Conservation (phyloP, 2,329 filamentous ascomycete genomes). For the Hypoxylon rubiginosum region DNA sequence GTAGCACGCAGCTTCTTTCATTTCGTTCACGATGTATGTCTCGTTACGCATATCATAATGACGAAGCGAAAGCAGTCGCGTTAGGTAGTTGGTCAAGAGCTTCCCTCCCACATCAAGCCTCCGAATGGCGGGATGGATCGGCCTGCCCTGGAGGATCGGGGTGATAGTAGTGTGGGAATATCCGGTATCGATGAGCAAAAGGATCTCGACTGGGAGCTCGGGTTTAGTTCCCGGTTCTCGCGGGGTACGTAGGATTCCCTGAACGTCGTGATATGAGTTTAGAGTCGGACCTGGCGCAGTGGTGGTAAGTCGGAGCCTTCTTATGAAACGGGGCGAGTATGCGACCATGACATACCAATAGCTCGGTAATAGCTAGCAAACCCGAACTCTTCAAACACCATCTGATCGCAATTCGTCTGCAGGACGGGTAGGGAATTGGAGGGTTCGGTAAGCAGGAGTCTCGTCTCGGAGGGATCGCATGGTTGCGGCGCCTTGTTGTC, state of each 20-base stretch:
- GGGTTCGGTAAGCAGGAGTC: constrained; percentile 86
- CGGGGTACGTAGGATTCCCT: constrained; percentile 75
- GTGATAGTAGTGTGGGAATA: constrained; percentile 95
- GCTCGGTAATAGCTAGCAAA: constrained; percentile 88
- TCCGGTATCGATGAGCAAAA: constrained; percentile 91
- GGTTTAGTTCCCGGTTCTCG: constrained; percentile 59
- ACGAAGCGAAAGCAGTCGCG: constrained; percentile 87
- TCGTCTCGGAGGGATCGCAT: constrained; percentile 85
- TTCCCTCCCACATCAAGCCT: constrained; percentile 94
- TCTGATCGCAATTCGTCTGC: constrained; percentile 93
- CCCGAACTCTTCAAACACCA: constrained; percentile 97
- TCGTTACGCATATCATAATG: constrained; percentile 98
- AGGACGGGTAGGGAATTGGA: constrained; percentile 85
- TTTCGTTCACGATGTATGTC: constrained; percentile 91
- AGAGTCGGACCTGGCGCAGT: constrained; percentile 72
- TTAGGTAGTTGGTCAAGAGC: constrained; percentile 91
- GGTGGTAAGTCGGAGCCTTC: constrained; percentile 10
- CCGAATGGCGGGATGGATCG: constrained; percentile 84
- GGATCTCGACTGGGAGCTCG: constrained; percentile 76
- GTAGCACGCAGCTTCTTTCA: constrained; percentile 92
- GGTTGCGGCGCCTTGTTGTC: constrained; percentile 73
- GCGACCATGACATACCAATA: constrained; percentile 64
- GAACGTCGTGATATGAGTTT: constrained; percentile 86
- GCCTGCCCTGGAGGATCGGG: constrained; percentile 83
- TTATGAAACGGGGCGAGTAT: background rate